Evolutionary conservation across 257 asterid genomes (phyloP).

Genomic region (Lycium ferocissimum): DNA sequence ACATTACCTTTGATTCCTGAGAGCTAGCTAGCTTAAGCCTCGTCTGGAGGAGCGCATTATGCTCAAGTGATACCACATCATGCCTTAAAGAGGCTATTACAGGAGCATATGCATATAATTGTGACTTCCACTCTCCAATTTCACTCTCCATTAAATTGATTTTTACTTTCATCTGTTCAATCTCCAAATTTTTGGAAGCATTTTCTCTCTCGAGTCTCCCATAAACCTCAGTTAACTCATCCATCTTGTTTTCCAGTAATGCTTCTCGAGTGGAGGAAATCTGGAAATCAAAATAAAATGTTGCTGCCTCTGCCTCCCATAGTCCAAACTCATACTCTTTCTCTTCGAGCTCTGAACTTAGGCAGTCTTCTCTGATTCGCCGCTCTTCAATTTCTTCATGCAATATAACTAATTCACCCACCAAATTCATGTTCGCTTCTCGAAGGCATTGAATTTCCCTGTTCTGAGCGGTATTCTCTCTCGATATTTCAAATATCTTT

Average conservation of each 20-base stretch:
- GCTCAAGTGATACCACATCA: slow-evolving; percentile 70
- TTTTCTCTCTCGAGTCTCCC: slow-evolving; percentile 50
- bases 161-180: slow-evolving; percentile 65
- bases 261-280: slow-evolving; percentile 67
- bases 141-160: slow-evolving; percentile 61
- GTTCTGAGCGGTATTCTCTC: slow-evolving; percentile 51
- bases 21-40: slow-evolving; percentile 42
- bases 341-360: slow-evolving; percentile 63
- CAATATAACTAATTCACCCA: slow-evolving; percentile 56
- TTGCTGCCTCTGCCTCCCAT: slow-evolving; percentile 83
- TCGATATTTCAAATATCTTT: slow-evolving; percentile 51
- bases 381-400: slow-evolving; percentile 66
- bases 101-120: slow-evolving; percentile 61
- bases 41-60: slow-evolving; percentile 54
- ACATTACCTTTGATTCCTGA: slow-evolving; percentile 65
- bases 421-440: slow-evolving; percentile 51
- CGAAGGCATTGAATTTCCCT: slow-evolving; percentile 61
- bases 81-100: slow-evolving; percentile 60
- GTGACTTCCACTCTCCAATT: slow-evolving; percentile 56
- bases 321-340: slow-evolving; percentile 68
- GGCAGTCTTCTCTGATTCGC: slow-evolving; percentile 55
- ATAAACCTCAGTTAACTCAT: slow-evolving; percentile 69
- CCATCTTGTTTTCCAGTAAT: slow-evolving; percentile 68
- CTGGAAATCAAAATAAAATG: slow-evolving; percentile 83
- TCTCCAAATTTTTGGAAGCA: slow-evolving; percentile 54